Conservation (phyloP, 2,329 filamentous ascomycete genomes). For the Eutypella sp. region DNA sequence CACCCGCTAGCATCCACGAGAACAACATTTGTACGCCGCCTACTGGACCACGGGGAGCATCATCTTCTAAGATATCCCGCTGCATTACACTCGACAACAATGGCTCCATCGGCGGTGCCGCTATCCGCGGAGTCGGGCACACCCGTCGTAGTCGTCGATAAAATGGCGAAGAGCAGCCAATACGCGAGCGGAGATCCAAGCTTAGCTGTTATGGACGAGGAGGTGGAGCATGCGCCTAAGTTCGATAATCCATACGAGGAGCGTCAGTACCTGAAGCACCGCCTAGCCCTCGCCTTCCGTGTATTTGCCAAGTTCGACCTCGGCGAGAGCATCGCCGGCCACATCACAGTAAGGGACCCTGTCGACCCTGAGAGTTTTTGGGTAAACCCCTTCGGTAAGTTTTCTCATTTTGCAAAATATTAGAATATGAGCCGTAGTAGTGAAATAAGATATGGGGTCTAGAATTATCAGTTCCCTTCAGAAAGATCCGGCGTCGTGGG, state of each 20-base stretch:
- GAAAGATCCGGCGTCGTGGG: background rate
- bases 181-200: background rate
- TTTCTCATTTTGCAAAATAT: conserved; percentile 30
- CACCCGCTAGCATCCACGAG: too few species aligned
- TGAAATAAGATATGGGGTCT: background rate
- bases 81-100: background rate
- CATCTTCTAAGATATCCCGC: too few species aligned
- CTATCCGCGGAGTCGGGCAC: background rate
- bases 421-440: background rate
- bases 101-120: background rate
- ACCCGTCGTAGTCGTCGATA: background rate
- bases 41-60: too few species aligned
- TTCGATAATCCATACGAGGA: conserved; percentile 31
- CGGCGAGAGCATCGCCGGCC: conserved; percentile 51
- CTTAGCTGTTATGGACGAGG: background rate
- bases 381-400: conserved; percentile 61
- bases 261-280: conserved; percentile 48
- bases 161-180: background rate
- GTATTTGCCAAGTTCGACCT: conserved; percentile 54
- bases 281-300: conserved; percentile 50
- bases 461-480: too few species aligned
- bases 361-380: conserved; percentile 56
- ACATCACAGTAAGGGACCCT: conserved; percentile 58
- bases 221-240: conserved; percentile 8
- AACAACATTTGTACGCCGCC: too few species aligned